Percentiles rank a stretch among this genome's conserved stretches.
Evolutionary conservation across 2,329 filamentous ascomycete genomes (phyloP).

Genomic region (Venturia effusa): DNA sequence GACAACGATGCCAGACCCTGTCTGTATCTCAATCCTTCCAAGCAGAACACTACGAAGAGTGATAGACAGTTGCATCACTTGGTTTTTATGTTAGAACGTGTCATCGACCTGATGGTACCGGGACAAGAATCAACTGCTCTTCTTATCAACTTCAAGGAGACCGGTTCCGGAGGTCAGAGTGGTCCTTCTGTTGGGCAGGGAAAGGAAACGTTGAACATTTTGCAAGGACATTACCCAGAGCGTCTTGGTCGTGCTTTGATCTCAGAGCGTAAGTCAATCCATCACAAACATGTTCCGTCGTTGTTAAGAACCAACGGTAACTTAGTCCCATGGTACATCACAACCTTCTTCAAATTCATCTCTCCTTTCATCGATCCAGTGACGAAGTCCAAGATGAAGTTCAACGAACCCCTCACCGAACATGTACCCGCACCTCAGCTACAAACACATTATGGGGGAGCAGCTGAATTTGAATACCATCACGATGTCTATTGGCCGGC

Average conservation of each 20-base stretch:
- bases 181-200: constrained; percentile 69
- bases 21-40: constrained; percentile 78
- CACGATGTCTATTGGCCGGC: constrained; percentile 85
- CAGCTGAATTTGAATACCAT: constrained; percentile 84
- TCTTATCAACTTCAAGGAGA: constrained; percentile 83
- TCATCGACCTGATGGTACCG: constrained; percentile 76
- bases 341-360: constrained; percentile 92
- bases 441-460: constrained; percentile 66
- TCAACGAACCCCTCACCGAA: constrained; percentile 81
- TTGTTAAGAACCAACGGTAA: constrained; percentile 14
- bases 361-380: constrained; percentile 92
- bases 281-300: constrained; percentile 8
- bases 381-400: constrained; percentile 90
- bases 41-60: constrained; percentile 85
- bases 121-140: constrained; percentile 80
- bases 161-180: constrained; percentile 45
- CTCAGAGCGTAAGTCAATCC: constrained; percentile 58
- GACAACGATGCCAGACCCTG: constrained; percentile 80
- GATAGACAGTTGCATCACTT: constrained; percentile 86
- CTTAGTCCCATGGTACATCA: constrained; percentile 78
- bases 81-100: constrained; percentile 89
- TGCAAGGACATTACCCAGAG: constrained; percentile 95
- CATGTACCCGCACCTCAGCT: constrained; percentile 77
- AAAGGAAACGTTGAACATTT: constrained; percentile 74
- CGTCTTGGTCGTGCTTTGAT: constrained; percentile 79